Evolutionary conservation across 495 filamentous ascomycete genomes (phyloP).

Genomic region (Letharia columbiana): DNA sequence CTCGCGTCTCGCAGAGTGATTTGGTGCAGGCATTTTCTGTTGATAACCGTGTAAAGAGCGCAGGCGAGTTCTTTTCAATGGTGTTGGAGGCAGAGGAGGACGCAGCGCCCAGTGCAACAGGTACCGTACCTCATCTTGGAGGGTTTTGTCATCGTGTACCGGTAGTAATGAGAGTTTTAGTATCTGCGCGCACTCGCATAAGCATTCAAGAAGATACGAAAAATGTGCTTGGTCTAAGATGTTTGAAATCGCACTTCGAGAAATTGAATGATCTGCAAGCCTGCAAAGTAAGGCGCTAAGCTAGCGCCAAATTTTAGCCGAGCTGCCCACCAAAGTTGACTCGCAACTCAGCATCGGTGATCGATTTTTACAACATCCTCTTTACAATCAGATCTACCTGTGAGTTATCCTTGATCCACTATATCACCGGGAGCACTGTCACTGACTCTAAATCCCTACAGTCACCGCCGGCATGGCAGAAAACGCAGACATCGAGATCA

Average conservation of each 20-base stretch:
- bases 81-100: neutral
- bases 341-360: neutral
- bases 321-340: conserved; percentile 8
- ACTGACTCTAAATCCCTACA: conserved; percentile 17
- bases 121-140: neutral
- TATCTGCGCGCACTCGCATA: neutral
- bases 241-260: neutral
- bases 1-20: neutral
- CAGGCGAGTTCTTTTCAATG: neutral
- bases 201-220: neutral
- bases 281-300: neutral
- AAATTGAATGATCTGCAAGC: conserved; percentile 4
- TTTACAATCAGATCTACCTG: conserved; percentile 9
- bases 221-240: neutral
- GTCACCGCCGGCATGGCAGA: conserved; percentile 48
- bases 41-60: neutral
- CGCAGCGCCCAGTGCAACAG: neutral
- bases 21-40: neutral
- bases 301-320: conserved; percentile 17
- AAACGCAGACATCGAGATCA: conserved; percentile 64
- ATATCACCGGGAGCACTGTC: conserved; percentile 22
- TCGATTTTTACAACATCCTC: neutral
- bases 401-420: neutral
- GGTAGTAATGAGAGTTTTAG: neutral
- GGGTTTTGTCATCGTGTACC: neutral